phyloP scores from a whole-genome alignment of 352 stramenopile species.

The Blastocystis sp. region DNA sequence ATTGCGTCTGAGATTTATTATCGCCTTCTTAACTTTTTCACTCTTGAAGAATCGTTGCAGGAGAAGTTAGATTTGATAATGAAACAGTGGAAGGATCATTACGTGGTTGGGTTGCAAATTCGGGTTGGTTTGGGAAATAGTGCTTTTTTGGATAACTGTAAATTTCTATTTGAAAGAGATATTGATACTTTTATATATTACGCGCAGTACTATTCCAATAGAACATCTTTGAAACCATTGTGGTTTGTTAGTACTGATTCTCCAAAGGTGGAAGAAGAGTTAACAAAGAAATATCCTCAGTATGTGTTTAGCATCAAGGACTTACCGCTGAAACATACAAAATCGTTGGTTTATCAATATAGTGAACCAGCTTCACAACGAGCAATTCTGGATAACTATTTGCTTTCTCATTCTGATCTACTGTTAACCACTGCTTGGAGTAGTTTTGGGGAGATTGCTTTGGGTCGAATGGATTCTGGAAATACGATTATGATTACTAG shows the following conservation, averaged over 20 bases:
- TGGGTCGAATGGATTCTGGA: neutral
- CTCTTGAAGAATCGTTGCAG: neutral
- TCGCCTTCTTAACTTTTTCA: slow-evolving; percentile 46
- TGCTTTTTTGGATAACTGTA: slow-evolving; percentile 47
- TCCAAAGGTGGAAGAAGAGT: neutral
- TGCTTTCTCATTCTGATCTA: slow-evolving; percentile 8
- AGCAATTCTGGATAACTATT: slow-evolving; percentile 51
- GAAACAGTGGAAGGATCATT: neutral
- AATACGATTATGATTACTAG: slow-evolving; percentile 38
- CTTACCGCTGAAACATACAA: slow-evolving; percentile 25
- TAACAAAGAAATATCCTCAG: neutral
- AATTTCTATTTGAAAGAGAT: slow-evolving; percentile 36
- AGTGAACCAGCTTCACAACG: neutral
- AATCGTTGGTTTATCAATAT: neutral
- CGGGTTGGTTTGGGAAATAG: slow-evolving; percentile 42
- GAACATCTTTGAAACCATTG: neutral
- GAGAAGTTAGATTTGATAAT: neutral
- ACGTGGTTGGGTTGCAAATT: slow-evolving; percentile 35
- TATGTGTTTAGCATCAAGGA: neutral
- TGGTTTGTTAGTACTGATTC: slow-evolving; percentile 55
- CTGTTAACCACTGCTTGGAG: slow-evolving; percentile 42
- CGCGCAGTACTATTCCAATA: slow-evolving; percentile 36
- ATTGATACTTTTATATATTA: slow-evolving; percentile 32
- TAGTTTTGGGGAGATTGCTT: slow-evolving; percentile 52
- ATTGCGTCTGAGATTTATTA: slow-evolving; percentile 30